These are phyloP conservation scores for Hirsutella rhossiliensis DNA, from an alignment of 2,329 filamentous ascomycete species.

Conservation along the genomic window DNA sequence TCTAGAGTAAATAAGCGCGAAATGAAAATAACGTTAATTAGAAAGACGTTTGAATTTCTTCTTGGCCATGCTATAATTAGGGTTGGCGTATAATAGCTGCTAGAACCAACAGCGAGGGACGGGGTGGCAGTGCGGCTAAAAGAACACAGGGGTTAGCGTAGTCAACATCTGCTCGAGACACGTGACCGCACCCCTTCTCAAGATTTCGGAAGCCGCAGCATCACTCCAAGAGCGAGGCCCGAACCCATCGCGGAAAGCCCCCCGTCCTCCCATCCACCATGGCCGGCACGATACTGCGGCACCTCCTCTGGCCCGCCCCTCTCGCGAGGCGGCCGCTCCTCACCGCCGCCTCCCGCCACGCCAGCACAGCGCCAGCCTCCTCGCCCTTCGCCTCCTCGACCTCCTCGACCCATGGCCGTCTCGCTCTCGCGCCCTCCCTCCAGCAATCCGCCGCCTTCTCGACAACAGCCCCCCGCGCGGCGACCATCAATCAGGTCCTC, in stretches of 20 bases:
- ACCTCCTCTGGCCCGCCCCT: slow-evolving; percentile 19
- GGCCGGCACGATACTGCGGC: slow-evolving; percentile 22
- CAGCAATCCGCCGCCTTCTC: slow-evolving; percentile 33
- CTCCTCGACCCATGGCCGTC: slow-evolving; percentile 6
- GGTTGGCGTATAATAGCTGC: no score
- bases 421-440: slow-evolving; percentile 5
- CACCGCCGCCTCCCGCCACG: slow-evolving; percentile 6
- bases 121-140: no score
- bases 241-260: not conserved
- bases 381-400: not conserved
- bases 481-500: slow-evolving; percentile 64
- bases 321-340: slow-evolving; percentile 13
- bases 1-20: no score
- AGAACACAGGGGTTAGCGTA: no score
- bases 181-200: no score
- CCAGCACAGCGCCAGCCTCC: slow-evolving; percentile 4
- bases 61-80: no score
- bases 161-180: no score
- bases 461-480: slow-evolving; percentile 40
- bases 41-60: no score
- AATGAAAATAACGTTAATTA: no score
- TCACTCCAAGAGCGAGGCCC: not conserved
- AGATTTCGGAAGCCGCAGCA: not conserved
- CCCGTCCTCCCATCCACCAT: slow-evolving; percentile 12
- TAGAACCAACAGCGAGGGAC: no score